phyloP scores from a whole-genome alignment of 1,139 yeast species.

The Magnusiomyces fungicola region DNA sequence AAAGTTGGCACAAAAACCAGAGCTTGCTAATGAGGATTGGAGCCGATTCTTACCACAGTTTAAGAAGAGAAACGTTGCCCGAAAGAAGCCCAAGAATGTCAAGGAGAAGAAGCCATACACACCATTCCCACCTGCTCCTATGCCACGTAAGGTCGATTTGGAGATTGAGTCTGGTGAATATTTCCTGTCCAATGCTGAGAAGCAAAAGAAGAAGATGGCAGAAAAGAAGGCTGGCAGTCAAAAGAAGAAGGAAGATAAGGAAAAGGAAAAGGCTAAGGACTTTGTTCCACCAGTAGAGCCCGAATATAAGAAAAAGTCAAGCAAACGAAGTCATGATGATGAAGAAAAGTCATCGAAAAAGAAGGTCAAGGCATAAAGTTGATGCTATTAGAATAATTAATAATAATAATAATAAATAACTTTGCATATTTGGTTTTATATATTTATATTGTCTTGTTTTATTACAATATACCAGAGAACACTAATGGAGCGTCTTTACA shows the following conservation, averaged over 20 bases:
- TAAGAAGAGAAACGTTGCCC: conserved; percentile 91
- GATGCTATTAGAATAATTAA: too few relatives aligned
- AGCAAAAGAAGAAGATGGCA: conserved; percentile 60
- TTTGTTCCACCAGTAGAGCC: conserved; percentile 81
- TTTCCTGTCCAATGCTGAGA: conserved; percentile 81
- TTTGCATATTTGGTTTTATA: too few relatives aligned
- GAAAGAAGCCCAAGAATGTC: conserved; percentile 73
- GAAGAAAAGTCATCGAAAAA: background rate
- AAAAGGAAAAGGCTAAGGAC: conserved; percentile 67
- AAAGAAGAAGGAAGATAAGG: conserved; percentile 57
- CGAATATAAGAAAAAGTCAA: conserved; percentile 29
- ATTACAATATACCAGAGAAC: too few relatives aligned
- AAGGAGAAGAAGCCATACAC: conserved; percentile 84
- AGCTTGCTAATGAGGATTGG: conserved; percentile 95
- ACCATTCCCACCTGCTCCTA: conserved; percentile 98
- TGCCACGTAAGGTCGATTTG: conserved; percentile 93
- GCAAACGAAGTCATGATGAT: background rate
- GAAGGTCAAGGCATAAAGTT: conserved; percentile 1
- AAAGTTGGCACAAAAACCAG: conserved; percentile 91
- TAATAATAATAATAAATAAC: too few relatives aligned
- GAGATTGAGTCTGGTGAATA: conserved; percentile 98
- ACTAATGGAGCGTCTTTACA: too few relatives aligned
- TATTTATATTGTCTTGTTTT: too few relatives aligned
- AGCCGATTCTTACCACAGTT: conserved; percentile 93
- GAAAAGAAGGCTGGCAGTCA: conserved; percentile 76